Conservation (phyloP, 495 filamentous ascomycete species). For the Clohesyomyces aquaticus region DNA sequence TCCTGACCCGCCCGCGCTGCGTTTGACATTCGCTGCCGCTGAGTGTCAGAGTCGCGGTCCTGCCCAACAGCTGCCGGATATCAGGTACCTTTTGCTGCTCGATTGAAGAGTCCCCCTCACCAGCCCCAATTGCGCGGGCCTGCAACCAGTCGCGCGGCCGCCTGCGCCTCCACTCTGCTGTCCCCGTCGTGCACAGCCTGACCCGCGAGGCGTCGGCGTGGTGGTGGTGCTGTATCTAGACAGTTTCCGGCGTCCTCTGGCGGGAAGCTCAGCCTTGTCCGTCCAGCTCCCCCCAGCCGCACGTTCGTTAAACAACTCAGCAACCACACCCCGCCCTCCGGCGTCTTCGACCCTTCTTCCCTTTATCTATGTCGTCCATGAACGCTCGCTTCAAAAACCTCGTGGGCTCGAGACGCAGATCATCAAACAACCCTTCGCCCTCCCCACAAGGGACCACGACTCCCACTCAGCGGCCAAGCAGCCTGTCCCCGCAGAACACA, state of each 20-base stretch:
- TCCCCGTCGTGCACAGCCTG: too few species aligned
- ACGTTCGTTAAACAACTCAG: neutral
- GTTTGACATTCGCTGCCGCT: neutral
- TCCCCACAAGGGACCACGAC: constrained; percentile 32
- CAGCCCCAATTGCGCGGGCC: neutral
- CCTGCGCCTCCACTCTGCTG: constrained; percentile 30
- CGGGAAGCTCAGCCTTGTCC: constrained; percentile 6
- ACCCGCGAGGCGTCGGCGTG: too few species aligned
- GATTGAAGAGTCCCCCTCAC: neutral
- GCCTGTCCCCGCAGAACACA: constrained; percentile 40
- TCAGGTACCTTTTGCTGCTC: neutral
- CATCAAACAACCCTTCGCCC: constrained; percentile 44
- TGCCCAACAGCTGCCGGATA: neutral
- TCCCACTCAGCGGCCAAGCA: constrained; percentile 34
- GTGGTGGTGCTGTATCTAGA: too few species aligned
- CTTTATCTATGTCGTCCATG: constrained; percentile 45
- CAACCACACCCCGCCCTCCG: neutral
- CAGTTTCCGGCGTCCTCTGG: too few species aligned
- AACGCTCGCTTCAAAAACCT: constrained; percentile 46
- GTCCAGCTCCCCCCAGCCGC: constrained; percentile 4
- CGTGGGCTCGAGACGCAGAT: constrained; percentile 46
- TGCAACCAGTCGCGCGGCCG: constrained; percentile 1
- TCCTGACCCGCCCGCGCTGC: neutral
- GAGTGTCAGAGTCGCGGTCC: neutral
- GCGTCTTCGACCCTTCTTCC: constrained; percentile 19